These are phyloP conservation scores for Aspergillus cristatus DNA, from an alignment of 495 filamentous ascomycete species.

Conservation along the genomic window DNA sequence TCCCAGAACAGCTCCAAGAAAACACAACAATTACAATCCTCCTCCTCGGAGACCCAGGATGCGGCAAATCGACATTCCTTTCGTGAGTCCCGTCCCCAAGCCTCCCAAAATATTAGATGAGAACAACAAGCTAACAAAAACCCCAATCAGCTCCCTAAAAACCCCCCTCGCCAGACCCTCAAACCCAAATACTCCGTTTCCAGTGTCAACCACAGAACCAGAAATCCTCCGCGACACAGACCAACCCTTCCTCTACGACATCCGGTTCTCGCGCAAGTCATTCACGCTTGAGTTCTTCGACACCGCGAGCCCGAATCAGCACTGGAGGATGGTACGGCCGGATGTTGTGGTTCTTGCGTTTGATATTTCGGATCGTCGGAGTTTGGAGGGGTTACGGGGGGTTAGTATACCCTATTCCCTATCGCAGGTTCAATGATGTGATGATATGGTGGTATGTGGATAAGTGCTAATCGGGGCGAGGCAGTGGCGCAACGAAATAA, in stretches of 20 bases:
- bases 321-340: constrained; percentile 63
- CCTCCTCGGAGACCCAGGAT: constrained; percentile 68
- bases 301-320: constrained; percentile 60
- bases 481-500: constrained; percentile 63
- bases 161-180: too few relatives aligned
- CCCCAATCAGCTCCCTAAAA: not conserved
- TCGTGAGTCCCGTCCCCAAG: constrained; percentile 50
- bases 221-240: constrained; percentile 54
- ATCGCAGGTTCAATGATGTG: not conserved
- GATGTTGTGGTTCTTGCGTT: constrained; percentile 73
- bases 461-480: too few relatives aligned
- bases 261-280: constrained; percentile 53
- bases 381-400: constrained; percentile 52
- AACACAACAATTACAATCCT: constrained; percentile 54
- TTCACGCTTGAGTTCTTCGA: constrained; percentile 76
- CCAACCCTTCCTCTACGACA: constrained; percentile 77
- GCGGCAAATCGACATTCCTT: constrained; percentile 82
- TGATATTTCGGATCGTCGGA: constrained; percentile 61
- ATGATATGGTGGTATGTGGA: too few relatives aligned
- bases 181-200: too few relatives aligned
- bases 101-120: not conserved
- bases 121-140: too few relatives aligned
- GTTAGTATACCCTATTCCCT: constrained; percentile 13
- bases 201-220: too few relatives aligned
- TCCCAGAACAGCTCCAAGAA: too few relatives aligned